Conservation (phyloP, 1,284 basidiomycete species). For the Moniliella sp. region DNA sequence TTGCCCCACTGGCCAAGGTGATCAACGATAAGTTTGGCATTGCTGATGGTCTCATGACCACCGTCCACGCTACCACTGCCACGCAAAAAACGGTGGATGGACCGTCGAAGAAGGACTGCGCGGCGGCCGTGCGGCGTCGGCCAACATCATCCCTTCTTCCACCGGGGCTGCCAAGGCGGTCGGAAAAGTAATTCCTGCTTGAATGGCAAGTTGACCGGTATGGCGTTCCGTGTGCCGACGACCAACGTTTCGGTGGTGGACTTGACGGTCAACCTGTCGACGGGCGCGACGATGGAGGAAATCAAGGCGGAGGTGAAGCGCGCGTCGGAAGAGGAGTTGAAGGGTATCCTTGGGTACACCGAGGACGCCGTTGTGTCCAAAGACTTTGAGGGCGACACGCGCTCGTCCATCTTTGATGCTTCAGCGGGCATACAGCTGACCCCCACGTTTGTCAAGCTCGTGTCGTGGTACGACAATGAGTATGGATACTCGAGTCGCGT, state of each 20-base stretch:
- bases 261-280: slow-evolving; percentile 79
- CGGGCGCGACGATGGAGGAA: slow-evolving; percentile 55
- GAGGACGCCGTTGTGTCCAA: slow-evolving; percentile 80
- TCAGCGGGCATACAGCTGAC: slow-evolving; percentile 79
- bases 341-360: slow-evolving; percentile 81
- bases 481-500: slow-evolving; percentile 91
- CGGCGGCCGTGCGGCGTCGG: slow-evolving; percentile 82
- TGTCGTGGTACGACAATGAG: slow-evolving; percentile 64
- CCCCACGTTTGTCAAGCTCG: slow-evolving; percentile 80
- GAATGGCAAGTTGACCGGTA: slow-evolving; percentile 84
- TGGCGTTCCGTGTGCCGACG: slow-evolving; percentile 92
- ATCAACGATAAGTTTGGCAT: slow-evolving; percentile 56
- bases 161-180: slow-evolving; percentile 97
- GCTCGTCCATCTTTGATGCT: slow-evolving; percentile 52
- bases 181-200: slow-evolving; percentile 92
- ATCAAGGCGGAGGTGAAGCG: slow-evolving; percentile 73
- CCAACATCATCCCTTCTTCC: slow-evolving; percentile 98
- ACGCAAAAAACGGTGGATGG: slow-evolving; percentile 99
- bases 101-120: slow-evolving; percentile 44
- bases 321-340: slow-evolving; percentile 49
- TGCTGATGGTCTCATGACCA: slow-evolving; percentile 65
- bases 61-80: slow-evolving; percentile 61
- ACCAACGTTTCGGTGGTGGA: slow-evolving; percentile 87
- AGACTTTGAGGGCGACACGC: slow-evolving; percentile 59
- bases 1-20: slow-evolving; percentile 94